Conservation (phyloP, 2,329 filamentous ascomycete genomes). For the Coniella vitis region DNA sequence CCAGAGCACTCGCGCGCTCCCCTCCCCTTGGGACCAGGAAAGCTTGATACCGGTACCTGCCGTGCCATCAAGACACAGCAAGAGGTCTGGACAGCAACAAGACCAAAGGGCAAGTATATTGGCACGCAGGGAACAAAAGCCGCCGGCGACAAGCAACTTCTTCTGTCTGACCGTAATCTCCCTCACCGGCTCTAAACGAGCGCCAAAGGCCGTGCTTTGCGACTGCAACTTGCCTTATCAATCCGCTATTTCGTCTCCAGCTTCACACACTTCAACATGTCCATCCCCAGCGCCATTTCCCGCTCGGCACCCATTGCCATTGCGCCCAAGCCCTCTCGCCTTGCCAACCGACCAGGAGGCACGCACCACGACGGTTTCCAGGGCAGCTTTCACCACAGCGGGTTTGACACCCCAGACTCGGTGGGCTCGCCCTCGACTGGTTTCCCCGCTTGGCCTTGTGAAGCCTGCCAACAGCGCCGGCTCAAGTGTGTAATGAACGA, state of each 20-base stretch:
- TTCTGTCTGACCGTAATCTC: too few species aligned
- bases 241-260: background rate
- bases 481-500: conserved; percentile 69
- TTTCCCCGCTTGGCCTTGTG: conserved; percentile 51
- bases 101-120: too few species aligned
- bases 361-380: conserved; percentile 43
- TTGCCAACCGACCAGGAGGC: conserved; percentile 40
- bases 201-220: background rate
- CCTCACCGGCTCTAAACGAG: background rate
- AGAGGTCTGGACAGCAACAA: too few species aligned
- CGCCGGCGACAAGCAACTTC: too few species aligned
- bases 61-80: too few species aligned
- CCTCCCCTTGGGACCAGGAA: too few species aligned
- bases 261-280: conserved; percentile 37
- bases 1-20: conserved; percentile 6
- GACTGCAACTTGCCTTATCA: conserved; percentile 4
- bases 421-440: conserved; percentile 31
- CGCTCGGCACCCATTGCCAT: conserved; percentile 61
- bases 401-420: conserved; percentile 46
- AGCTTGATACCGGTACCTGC: too few species aligned
- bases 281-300: conserved; percentile 45
- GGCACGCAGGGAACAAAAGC: too few species aligned
- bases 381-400: conserved; percentile 38
- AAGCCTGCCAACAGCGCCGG: conserved; percentile 67
- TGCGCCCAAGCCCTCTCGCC: conserved; percentile 51